Conservation (phyloP, 1,139 yeast genomes). For the Taphrina pruni region DNA sequence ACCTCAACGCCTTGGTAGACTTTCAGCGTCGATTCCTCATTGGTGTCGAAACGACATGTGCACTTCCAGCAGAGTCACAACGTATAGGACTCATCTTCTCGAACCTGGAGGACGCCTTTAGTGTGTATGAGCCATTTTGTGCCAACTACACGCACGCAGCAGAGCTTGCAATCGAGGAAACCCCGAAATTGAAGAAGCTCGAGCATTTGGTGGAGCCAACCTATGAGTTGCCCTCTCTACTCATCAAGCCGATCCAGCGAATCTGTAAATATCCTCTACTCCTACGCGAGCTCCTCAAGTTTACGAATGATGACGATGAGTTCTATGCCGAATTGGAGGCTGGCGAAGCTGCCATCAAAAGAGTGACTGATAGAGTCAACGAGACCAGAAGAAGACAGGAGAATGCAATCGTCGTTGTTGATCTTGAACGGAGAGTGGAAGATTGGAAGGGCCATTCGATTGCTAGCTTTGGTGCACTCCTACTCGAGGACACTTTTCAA, state of each 20-base stretch:
- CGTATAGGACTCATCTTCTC: constrained; percentile 86
- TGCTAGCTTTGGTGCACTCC: constrained; percentile 80
- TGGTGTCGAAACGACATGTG: constrained; percentile 86
- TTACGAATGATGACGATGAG: constrained; percentile 62
- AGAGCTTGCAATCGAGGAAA: constrained; percentile 74
- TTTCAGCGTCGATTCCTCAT: constrained; percentile 88
- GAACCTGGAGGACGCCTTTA: constrained; percentile 67
- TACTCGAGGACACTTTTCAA: constrained; percentile 76
- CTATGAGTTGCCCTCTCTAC: constrained; percentile 84
- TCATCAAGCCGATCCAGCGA: constrained; percentile 93
- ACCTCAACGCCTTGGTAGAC: constrained; percentile 79
- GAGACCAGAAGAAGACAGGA: constrained; percentile 94
- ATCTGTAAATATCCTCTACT: constrained; percentile 90
- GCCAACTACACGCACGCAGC: constrained; percentile 87
- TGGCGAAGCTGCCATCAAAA: constrained; percentile 72
- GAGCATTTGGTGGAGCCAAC: constrained; percentile 77
- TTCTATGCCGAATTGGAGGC: constrained; percentile 69
- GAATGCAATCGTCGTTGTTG: constrained; percentile 73
- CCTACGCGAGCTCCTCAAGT: constrained; percentile 73
- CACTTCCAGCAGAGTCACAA: constrained; percentile 75
- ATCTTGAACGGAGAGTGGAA: constrained; percentile 71
- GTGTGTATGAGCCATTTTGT: constrained; percentile 83
- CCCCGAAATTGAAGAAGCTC: constrained; percentile 62
- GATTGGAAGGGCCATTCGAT: constrained; percentile 96
- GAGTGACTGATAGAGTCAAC: constrained; percentile 84